phyloP scores from a whole-genome alignment of 495 filamentous ascomycete species.

The Friedmanniomyces endolithicus region DNA sequence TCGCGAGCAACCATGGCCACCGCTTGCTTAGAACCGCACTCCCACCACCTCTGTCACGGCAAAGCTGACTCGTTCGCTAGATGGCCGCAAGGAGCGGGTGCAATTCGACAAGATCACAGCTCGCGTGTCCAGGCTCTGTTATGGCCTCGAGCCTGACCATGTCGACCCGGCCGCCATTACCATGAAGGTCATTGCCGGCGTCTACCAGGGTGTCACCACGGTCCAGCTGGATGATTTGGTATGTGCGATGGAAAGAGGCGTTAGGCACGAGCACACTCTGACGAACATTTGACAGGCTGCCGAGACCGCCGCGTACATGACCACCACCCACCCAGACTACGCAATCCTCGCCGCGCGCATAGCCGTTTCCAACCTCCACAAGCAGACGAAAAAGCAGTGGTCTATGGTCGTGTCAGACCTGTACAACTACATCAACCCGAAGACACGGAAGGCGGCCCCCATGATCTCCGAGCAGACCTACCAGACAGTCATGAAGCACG shows the following conservation, averaged over 20 bases:
- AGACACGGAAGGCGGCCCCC: slow-evolving; percentile 68
- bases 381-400: slow-evolving; percentile 99
- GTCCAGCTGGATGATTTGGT: slow-evolving; percentile 94
- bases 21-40: not conserved
- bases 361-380: slow-evolving; percentile 97
- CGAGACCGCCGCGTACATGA: slow-evolving; percentile 99
- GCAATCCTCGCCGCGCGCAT: slow-evolving; percentile 97
- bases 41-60: not conserved
- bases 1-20: not conserved
- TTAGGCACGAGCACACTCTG: not conserved
- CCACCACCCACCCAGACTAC: slow-evolving; percentile 96
- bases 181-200: slow-evolving; percentile 97
- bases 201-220: slow-evolving; percentile 95
- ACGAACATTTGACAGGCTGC: slow-evolving; percentile 53
- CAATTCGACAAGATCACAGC: slow-evolving; percentile 99
- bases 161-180: slow-evolving; percentile 97
- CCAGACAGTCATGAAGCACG: slow-evolving; percentile 85
- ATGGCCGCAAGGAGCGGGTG: slow-evolving; percentile 98
- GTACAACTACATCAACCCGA: slow-evolving; percentile 93
- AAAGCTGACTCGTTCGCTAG: slow-evolving; percentile 34
- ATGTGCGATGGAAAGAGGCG: slow-evolving; percentile 29
- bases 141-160: slow-evolving; percentile 90
- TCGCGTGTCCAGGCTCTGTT: slow-evolving; percentile 91
- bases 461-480: slow-evolving; percentile 89
- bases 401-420: slow-evolving; percentile 86